Base-by-base conservation (phyloP, 306 rosid genomes). In the Vigna radiata region DNA sequence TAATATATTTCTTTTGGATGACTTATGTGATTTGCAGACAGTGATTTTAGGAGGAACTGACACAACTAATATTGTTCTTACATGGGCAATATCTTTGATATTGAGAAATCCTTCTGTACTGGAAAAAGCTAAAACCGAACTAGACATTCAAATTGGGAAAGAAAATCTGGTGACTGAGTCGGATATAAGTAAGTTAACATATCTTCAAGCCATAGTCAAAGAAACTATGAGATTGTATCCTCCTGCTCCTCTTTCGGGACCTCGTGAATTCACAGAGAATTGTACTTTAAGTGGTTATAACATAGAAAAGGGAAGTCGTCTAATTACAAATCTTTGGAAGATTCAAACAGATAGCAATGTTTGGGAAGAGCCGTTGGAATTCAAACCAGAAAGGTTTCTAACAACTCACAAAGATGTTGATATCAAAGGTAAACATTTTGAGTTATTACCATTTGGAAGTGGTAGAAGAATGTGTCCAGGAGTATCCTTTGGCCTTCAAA, bases 371-470 rank as follows among this genome's bases (percentile, higher is more conserved):
- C 76, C 84, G 6, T 36, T 74, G 14, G 77, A 68, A 4, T 81
- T 81, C 13, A 75, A 75, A 6, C 84, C 84, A n/a, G 72, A 81
- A 59, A 75, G 84, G 10, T 81, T 81, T 18, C 60, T 75, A 12
- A 81, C 77, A 1, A 75, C 72, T 67, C 72, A 81, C 7, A 75
- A 59, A 68, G 67, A 81, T n/a, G 15, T 81, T 68, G 72, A 81
- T 19, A 55, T 75, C 13, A 59, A 19, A 9, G 84, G 80, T 13
- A 47, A 37, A 5, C 59, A 81, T 65, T 80, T 73, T 55, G 83
- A 64, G 61, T 7, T 80, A n/a, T 17, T 80, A 18, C 83, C 83
- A 44, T 81, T 81, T 75, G 80, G 84, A 68, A 17, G 77, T 27
- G 84, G 84, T 3, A 75, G 80, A 60, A 66, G 84, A 4, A 66